Evolutionary conservation across 192 early-diverging fungal species (phyloP).

Genomic region (Mortierella alpina): DNA sequence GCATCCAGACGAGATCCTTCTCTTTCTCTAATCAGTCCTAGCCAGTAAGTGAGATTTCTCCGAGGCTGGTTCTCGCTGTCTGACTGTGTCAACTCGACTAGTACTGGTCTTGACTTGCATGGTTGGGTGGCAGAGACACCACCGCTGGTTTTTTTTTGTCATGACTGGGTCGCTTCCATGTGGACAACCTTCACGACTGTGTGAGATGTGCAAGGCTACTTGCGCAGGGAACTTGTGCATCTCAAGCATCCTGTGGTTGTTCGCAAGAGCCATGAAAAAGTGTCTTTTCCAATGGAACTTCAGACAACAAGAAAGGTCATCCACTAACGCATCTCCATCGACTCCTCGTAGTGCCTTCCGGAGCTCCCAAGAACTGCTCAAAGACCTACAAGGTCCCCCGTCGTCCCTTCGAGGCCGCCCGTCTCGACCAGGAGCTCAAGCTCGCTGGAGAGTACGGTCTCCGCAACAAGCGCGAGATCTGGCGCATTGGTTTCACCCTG

Average conservation of each 20-base stretch:
- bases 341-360: conserved; percentile 55
- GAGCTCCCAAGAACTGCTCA: conserved; percentile 66
- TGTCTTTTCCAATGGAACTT: too few relatives aligned
- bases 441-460: conserved; percentile 98
- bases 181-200: neutral
- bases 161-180: neutral
- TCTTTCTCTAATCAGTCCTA: conserved; percentile 49
- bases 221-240: too few relatives aligned
- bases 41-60: conserved; percentile 27
- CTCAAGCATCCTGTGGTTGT: too few relatives aligned
- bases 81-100: neutral
- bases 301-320: too few relatives aligned
- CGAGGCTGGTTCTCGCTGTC: neutral
- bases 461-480: conserved; percentile 99
- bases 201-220: neutral
- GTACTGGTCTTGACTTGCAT: neutral
- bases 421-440: conserved; percentile 95
- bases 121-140: neutral
- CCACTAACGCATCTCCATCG: conserved; percentile 20
- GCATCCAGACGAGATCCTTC: conserved; percentile 40
- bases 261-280: too few relatives aligned
- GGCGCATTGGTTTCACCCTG: conserved; percentile 94
- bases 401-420: conserved; percentile 96
- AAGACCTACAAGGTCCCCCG: conserved; percentile 96
- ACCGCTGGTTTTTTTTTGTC: neutral